These are phyloP conservation scores for Candida manassasensis DNA, from an alignment of 805 yeast genomes.

Conservation along the genomic window DNA sequence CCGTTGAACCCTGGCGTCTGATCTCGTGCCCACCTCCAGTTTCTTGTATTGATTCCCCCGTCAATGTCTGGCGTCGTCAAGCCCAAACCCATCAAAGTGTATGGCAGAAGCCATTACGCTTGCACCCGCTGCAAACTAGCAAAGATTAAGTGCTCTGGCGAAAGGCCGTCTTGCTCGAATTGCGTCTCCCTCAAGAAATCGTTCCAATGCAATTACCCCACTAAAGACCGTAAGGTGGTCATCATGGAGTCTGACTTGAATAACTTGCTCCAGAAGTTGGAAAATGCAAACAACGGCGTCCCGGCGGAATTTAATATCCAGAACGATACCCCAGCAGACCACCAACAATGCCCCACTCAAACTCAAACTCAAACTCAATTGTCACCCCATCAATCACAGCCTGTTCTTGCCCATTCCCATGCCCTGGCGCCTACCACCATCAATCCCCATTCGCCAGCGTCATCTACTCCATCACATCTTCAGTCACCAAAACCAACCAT, in stretches of 20 bases:
- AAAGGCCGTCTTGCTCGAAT: constrained; percentile 37
- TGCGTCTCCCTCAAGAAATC: constrained; percentile 30
- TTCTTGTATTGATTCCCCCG: too few relatives aligned
- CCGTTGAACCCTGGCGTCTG: too few relatives aligned
- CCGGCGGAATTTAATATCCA: constrained; percentile 26
- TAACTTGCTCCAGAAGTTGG: constrained; percentile 12
- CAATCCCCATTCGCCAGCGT: background rate
- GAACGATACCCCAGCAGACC: constrained; percentile 20
- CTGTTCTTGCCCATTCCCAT: too few relatives aligned
- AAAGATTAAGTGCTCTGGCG: constrained; percentile 40
- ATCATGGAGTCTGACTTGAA: constrained; percentile 40
- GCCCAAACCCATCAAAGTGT: constrained; percentile 35
- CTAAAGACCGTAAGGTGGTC: constrained; percentile 37
- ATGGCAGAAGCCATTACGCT: constrained; percentile 40
- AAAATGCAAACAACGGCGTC: too few relatives aligned
- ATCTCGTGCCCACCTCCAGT: too few relatives aligned
- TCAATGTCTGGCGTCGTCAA: constrained; percentile 7
- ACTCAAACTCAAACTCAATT: too few relatives aligned
- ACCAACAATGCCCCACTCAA: too few relatives aligned
- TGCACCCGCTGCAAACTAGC: constrained; percentile 38
- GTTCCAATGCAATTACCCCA: constrained; percentile 31
- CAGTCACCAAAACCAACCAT: constrained; percentile 1
- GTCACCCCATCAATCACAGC: too few relatives aligned
- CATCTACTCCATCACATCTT: constrained; percentile 1
- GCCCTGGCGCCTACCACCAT: background rate